Percentiles rank a stretch among this genome's conserved stretches.
phyloP scores from a whole-genome alignment of 352 stramenopile species.

The Blastocystis sp. region DNA sequence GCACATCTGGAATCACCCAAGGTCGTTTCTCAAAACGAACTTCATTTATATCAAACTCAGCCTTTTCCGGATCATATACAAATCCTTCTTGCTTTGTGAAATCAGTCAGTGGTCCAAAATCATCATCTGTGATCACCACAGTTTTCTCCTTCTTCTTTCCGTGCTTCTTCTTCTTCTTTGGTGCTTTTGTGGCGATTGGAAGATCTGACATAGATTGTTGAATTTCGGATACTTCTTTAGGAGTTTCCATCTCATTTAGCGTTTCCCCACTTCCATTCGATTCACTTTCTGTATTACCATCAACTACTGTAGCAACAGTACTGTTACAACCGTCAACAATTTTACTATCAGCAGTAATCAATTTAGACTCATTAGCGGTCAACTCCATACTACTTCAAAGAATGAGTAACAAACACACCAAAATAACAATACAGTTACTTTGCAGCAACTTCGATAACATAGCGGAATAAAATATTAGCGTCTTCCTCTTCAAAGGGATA shows the following conservation, averaged over 20 bases:
- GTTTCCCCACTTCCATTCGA: neutral
- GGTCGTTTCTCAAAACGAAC: slow-evolving; percentile 24
- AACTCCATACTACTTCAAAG: no score
- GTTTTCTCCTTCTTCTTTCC: slow-evolving; percentile 29
- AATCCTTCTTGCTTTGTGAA: slow-evolving; percentile 60
- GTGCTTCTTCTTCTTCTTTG: neutral
- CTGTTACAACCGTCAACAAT: neutral
- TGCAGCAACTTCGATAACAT: slow-evolving; percentile 3
- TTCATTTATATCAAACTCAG: slow-evolving; percentile 30
- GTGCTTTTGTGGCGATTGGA: neutral
- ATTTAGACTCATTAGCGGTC: neutral
- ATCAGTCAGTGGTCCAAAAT: slow-evolving; percentile 46
- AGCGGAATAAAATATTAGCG: slow-evolving; percentile 34
- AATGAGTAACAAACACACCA: slow-evolving; percentile 27
- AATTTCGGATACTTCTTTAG: neutral
- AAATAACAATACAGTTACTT: neutral
- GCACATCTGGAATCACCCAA: slow-evolving; percentile 45
- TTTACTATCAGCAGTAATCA: neutral
- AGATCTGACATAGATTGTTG: neutral
- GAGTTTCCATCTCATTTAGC: neutral
- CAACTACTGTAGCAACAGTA: neutral
- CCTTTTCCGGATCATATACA: slow-evolving; percentile 47
- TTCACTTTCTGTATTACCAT: neutral
- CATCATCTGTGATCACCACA: slow-evolving; percentile 41
- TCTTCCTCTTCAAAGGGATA: slow-evolving; percentile 64